Percentiles rank a stretch among this genome's conserved stretches.
Conservation (phyloP, 805 yeast genomes). For the Spathaspora passalidarum region DNA sequence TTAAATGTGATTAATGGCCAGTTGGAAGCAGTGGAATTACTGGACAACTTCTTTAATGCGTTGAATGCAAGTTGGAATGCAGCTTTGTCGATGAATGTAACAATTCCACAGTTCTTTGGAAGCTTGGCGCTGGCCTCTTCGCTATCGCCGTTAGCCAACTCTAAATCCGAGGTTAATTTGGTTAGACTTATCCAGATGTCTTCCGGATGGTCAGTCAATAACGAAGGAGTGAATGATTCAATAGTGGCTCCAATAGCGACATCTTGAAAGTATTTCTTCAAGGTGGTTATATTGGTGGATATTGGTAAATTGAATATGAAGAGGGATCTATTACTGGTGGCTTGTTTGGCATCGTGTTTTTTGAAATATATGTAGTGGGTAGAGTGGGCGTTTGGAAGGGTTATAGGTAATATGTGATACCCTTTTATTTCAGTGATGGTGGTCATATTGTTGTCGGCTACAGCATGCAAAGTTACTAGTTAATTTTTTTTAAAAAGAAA, state of each 20-base stretch:
- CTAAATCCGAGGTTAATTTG: constrained; percentile 56
- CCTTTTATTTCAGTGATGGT: constrained; percentile 51
- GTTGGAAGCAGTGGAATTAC: constrained; percentile 18
- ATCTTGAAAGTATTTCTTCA: constrained; percentile 56
- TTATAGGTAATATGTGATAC: constrained; percentile 49
- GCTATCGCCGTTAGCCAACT: constrained; percentile 23
- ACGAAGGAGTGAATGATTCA: constrained; percentile 40
- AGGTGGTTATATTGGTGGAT: constrained; percentile 46
- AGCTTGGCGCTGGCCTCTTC: constrained; percentile 38
- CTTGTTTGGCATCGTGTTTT: constrained; percentile 52
- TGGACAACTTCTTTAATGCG: constrained; percentile 53
- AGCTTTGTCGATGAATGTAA: constrained; percentile 71
- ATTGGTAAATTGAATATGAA: constrained; percentile 78
- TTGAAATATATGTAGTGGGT: constrained; percentile 63
- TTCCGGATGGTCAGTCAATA: constrained; percentile 38
- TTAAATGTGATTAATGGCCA: constrained; percentile 37
- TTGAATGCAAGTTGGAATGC: constrained; percentile 62
- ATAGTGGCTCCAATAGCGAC: constrained; percentile 66
- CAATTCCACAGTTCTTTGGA: constrained; percentile 72
- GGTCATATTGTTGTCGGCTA: neutral
- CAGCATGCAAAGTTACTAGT: neutral
- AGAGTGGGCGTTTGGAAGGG: constrained; percentile 33
- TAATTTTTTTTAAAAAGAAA: no score
- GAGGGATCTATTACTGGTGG: constrained; percentile 51
- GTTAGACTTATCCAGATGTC: constrained; percentile 54